These are phyloP conservation scores for Fusarium veterinarium DNA, from an alignment of 2,329 filamentous ascomycete species.

Conservation along the genomic window DNA sequence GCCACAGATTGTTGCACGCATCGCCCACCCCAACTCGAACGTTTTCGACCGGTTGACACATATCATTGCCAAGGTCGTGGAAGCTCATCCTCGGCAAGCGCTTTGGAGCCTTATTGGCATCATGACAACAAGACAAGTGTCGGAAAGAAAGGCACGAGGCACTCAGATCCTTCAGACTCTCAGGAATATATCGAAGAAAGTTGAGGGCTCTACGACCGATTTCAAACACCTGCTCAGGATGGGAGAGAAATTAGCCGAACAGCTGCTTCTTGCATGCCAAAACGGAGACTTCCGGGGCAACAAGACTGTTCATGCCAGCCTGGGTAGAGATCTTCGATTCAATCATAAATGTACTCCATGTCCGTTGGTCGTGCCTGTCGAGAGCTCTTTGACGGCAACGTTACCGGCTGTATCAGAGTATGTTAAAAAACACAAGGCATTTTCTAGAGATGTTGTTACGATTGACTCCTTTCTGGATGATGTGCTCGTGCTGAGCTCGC, in stretches of 20 bases:
- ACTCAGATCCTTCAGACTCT: conserved; percentile 64
- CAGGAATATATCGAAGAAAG: conserved; percentile 60
- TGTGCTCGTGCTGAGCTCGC: conserved; percentile 87
- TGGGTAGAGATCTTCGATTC: conserved; percentile 83
- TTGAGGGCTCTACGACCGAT: conserved; percentile 65
- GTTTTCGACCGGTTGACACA: conserved; percentile 81
- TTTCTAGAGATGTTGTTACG: conserved; percentile 86
- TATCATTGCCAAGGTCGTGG: conserved; percentile 89
- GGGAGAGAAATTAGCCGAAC: conserved; percentile 85
- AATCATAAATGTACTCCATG: conserved; percentile 86
- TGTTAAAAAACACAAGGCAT: conserved; percentile 83
- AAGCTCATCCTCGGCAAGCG: conserved; percentile 88
- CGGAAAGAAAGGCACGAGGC: conserved; percentile 70
- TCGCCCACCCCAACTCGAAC: conserved; percentile 83
- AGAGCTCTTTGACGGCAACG: conserved; percentile 83
- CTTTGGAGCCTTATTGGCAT: conserved; percentile 92
- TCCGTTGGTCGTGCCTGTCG: conserved; percentile 87
- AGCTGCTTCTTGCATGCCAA: conserved; percentile 83
- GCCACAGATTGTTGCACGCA: conserved; percentile 94
- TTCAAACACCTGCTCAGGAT: conserved; percentile 78
- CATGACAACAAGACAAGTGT: conserved; percentile 79
- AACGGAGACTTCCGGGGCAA: conserved; percentile 78
- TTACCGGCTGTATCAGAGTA: conserved; percentile 80
- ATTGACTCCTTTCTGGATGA: conserved; percentile 86
- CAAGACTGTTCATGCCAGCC: conserved; percentile 75